These are phyloP conservation scores for Sisymbrium irio DNA, from an alignment of 345 rosid species.

Conservation along the genomic window DNA sequence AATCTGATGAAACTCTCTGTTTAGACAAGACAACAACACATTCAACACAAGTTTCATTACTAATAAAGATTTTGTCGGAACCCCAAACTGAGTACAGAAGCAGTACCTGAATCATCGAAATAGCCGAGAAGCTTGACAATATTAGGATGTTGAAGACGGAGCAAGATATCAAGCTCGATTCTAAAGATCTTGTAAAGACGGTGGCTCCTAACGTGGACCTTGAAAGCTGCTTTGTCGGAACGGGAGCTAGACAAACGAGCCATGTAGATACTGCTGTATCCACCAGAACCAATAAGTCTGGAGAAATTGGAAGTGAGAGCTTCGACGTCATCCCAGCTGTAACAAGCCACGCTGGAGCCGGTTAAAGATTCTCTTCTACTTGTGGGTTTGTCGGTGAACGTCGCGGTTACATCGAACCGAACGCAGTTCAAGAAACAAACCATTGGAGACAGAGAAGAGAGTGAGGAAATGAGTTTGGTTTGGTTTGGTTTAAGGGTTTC, in stretches of 20 bases:
- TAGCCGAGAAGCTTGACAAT: constrained; percentile 76
- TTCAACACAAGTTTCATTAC: too few species aligned
- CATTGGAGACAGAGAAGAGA: constrained; percentile 38
- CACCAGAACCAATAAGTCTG: constrained; percentile 63
- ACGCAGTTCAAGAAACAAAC: constrained; percentile 40
- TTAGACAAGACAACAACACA: too few species aligned
- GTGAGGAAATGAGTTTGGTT: background rate
- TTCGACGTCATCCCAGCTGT: constrained; percentile 54
- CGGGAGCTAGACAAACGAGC: constrained; percentile 42
- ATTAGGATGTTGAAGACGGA: constrained; percentile 57
- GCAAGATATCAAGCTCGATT: constrained; percentile 70
- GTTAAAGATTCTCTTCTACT: background rate
- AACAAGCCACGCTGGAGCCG: constrained; percentile 35
- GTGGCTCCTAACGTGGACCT: constrained; percentile 56
- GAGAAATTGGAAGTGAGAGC: constrained; percentile 50
- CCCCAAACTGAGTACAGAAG: background rate
- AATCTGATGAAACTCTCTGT: too few species aligned
- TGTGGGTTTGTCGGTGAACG: constrained; percentile 8
- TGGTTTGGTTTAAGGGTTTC: background rate
- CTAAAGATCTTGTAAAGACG: constrained; percentile 56
- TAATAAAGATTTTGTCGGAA: too few species aligned
- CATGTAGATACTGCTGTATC: constrained; percentile 75
- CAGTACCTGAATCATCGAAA: constrained; percentile 59
- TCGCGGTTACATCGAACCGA: constrained; percentile 12
- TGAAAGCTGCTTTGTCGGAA: constrained; percentile 47